phyloP scores from a whole-genome alignment of 306 rosid species.

The Herpetospermum pedunculosum region DNA sequence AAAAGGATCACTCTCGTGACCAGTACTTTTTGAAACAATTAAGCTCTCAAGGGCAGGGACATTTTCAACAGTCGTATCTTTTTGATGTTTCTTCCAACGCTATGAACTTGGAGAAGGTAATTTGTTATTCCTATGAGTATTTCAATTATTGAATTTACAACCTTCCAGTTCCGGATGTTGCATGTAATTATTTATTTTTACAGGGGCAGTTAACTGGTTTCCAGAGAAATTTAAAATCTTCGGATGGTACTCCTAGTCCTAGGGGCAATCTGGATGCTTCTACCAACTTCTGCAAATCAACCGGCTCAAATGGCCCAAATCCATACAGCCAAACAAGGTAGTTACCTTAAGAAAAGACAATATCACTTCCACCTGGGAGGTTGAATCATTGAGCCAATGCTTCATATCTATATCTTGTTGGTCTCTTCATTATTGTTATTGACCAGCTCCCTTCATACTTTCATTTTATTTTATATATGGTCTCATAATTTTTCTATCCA shows the following conservation, averaged over 20 bases:
- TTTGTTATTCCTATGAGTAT: neutral
- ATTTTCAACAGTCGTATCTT: constrained; percentile 17
- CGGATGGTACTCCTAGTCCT: constrained; percentile 15
- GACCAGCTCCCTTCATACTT: neutral
- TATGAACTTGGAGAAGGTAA: constrained; percentile 26
- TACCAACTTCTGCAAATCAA: constrained; percentile 16
- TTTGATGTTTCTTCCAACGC: constrained; percentile 14
- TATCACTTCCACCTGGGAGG: neutral
- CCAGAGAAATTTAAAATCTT: constrained; percentile 9
- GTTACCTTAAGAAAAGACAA: neutral
- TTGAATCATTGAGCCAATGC: neutral
- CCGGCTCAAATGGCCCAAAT: constrained; percentile 15
- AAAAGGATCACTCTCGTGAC: constrained; percentile 13
- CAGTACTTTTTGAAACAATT: constrained; percentile 15
- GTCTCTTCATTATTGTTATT: neutral
- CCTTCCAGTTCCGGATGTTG: constrained; percentile 2
- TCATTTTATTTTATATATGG: neutral
- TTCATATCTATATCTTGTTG: neutral
- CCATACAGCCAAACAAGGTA: constrained; percentile 28
- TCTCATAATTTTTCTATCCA: constrained; percentile 3
- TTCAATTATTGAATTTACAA: neutral
- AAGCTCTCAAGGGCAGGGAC: constrained; percentile 16
- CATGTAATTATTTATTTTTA: neutral
- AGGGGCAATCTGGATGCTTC: constrained; percentile 22
- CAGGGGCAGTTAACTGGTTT: constrained; percentile 18